Conservation (phyloP, 1,284 basidiomycete genomes). For the Fomes fomentarius region DNA sequence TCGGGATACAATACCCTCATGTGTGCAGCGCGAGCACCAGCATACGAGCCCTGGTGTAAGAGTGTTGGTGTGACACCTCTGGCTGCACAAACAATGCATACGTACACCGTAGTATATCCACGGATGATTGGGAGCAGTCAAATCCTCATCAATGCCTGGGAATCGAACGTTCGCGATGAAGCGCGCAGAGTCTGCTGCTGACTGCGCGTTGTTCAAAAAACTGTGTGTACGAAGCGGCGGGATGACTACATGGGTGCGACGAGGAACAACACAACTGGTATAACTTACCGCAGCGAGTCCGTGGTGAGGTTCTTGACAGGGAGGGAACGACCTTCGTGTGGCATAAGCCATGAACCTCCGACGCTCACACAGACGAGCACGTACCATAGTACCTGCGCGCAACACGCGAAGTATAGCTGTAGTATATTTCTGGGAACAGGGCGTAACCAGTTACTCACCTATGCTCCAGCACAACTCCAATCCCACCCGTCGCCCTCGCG, state of each 20-base stretch:
- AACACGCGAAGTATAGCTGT: slow-evolving; percentile 66
- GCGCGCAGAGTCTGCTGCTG: slow-evolving; percentile 90
- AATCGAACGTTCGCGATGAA: slow-evolving; percentile 88
- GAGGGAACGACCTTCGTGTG: slow-evolving; percentile 69
- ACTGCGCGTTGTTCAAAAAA: slow-evolving; percentile 89
- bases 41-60: slow-evolving; percentile 76
- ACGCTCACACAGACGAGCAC: neutral
- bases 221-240: slow-evolving; percentile 35
- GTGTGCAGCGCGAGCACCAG: slow-evolving; percentile 92
- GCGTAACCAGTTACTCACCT: slow-evolving; percentile 38
- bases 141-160: slow-evolving; percentile 67
- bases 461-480: slow-evolving; percentile 91
- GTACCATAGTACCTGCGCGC: slow-evolving; percentile 23
- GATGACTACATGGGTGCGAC: too few relatives aligned
- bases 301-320: slow-evolving; percentile 83
- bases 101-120: slow-evolving; percentile 96
- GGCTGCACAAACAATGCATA: neutral
- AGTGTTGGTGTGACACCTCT: neutral
- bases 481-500: slow-evolving; percentile 79
- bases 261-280: too few relatives aligned
- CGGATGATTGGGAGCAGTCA: slow-evolving; percentile 72
- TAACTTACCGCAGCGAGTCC: slow-evolving; percentile 71
- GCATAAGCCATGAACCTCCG: neutral
- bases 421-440: neutral
- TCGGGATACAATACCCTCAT: slow-evolving; percentile 89